Conservation (phyloP, 2,329 filamentous ascomycete species). For the Fusarium graminum region DNA sequence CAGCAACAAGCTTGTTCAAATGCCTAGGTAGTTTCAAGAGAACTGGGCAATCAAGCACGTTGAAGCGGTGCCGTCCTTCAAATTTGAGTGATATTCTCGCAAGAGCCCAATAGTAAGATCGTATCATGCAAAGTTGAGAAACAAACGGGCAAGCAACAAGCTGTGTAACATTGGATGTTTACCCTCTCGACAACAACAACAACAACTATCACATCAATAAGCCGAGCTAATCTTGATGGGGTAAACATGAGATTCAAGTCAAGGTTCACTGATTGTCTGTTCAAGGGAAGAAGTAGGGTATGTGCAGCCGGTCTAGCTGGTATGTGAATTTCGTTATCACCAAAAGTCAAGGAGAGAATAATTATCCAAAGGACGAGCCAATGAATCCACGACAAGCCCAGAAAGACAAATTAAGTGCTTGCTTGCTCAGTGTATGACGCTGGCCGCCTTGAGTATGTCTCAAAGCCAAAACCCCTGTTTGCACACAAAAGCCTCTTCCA, state of each 20-base stretch:
- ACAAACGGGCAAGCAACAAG: conserved; percentile 25
- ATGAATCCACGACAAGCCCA: conserved; percentile 22
- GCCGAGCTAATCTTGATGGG: conserved; percentile 28
- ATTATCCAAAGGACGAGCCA: conserved; percentile 24
- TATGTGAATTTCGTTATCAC: conserved; percentile 38
- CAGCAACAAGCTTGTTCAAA: conserved; percentile 26
- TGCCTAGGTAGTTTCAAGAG: background rate
- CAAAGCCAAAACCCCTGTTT: conserved; percentile 38
- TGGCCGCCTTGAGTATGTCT: conserved; percentile 37
- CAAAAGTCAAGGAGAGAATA: conserved; percentile 21
- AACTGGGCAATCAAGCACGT: conserved; percentile 1
- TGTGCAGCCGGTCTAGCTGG: conserved; percentile 20
- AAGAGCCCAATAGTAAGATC: conserved; percentile 19
- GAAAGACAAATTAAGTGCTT: conserved; percentile 34
- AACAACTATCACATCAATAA: conserved; percentile 8
- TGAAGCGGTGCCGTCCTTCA: background rate
- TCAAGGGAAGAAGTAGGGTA: conserved; percentile 14
- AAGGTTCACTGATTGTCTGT: conserved; percentile 13
- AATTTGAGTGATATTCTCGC: conserved; percentile 13
- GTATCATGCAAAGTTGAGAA: conserved; percentile 33
- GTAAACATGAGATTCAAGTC: conserved; percentile 15
- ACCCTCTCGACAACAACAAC: background rate
- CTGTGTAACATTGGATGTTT: conserved; percentile 18
- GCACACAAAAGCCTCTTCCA: conserved; percentile 16
- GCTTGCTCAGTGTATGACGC: conserved; percentile 42